These are phyloP conservation scores for Metschnikowia kofuensis DNA, from an alignment of 805 yeast species.

Conservation along the genomic window DNA sequence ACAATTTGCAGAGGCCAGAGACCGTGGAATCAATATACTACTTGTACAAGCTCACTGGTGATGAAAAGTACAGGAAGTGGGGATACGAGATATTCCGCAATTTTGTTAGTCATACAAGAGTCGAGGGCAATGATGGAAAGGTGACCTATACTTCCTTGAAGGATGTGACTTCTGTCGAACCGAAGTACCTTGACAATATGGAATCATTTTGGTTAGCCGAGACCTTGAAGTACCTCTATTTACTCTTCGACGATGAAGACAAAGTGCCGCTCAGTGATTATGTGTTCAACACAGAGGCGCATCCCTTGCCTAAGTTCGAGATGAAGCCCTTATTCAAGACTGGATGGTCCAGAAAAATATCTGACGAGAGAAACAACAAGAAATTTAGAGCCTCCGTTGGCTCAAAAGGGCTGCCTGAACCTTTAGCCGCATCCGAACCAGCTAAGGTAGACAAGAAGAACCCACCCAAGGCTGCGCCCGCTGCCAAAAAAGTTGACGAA, in stretches of 20 bases:
- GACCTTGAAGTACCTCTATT: constrained; percentile 72
- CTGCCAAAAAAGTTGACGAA: constrained; percentile 34
- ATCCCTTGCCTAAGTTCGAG: constrained; percentile 78
- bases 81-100: constrained; percentile 82
- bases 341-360: constrained; percentile 53
- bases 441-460: constrained; percentile 26
- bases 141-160: constrained; percentile 58
- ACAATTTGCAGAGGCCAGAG: constrained; percentile 90
- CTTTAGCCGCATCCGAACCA: constrained; percentile 4
- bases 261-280: constrained; percentile 63
- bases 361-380: constrained; percentile 18
- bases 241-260: constrained; percentile 50
- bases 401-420: constrained; percentile 8
- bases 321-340: constrained; percentile 51
- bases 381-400: constrained; percentile 13
- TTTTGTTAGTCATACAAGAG: constrained; percentile 58
- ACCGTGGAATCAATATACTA: constrained; percentile 86
- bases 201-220: constrained; percentile 95
- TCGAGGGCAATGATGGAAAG: constrained; percentile 41
- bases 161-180: constrained; percentile 59
- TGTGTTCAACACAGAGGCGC: constrained; percentile 92
- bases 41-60: constrained; percentile 75
- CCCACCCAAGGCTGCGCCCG: constrained; percentile 42
- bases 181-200: constrained; percentile 63
- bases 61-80: constrained; percentile 80